Base-by-base conservation (phyloP, 805 yeast species). In the Candida michaelii region DNA sequence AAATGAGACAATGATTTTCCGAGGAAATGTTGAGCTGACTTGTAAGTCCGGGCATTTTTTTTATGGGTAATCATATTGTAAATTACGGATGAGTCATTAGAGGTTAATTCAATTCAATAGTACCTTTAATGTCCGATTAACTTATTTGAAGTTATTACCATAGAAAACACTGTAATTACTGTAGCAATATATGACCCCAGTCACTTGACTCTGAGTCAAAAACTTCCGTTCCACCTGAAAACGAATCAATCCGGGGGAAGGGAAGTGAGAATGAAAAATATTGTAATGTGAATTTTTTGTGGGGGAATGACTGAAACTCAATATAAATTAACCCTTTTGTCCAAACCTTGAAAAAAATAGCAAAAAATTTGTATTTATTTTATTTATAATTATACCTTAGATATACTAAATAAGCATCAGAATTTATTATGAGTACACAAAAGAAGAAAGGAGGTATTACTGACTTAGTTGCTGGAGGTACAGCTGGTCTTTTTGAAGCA, bases 401-500 rank as follows among this genome's bases (percentile, higher is more conserved):
- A 8, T 30, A 23, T n/a, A n/a, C n/a, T n/a, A n/a, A n/a, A n/a
- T n/a, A n/a, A n/a, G n/a, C n/a, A n/a, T n/a, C n/a, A n/a, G n/a
- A 5, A 11, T 17, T 15, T 15, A 30, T 11, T 11, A 39, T 39
- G 43, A 39, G 43, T 39, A 29, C 43, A 5, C 65, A 63, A 46
- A 59, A 58, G 35, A 67, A 67, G 42, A 65, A 66, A 25, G 66
- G 60, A 43, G 60, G 71, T 30, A 77, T 81, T 10, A 75, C 83
- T 43, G 89, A 85, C 57, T 73, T 85, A 52, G 73, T 88, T 37
- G 93, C 97, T 25, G 99, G 99, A 55, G 99, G 99, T 56, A 82
- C 91, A 6, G 99, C 99, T 11, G 99, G 99, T 45, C 73, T 91
- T 47, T 88, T 90, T 60, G 99, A 91, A 73, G 99, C 98, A n/a